Conservation (phyloP, 1,139 yeast genomes). For the Hyphopichia fennica region DNA sequence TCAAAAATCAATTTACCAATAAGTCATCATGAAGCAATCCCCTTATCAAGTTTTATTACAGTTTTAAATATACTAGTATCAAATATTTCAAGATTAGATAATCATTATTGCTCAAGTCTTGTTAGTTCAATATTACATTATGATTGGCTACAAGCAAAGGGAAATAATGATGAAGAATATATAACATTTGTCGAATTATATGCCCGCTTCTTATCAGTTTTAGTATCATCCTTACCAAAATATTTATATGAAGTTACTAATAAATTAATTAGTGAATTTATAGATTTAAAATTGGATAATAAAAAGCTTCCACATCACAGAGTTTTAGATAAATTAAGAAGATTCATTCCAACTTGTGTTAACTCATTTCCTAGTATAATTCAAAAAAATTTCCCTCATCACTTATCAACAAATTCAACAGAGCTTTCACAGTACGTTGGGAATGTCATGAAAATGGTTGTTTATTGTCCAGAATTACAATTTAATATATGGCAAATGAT, state of each 20-base stretch:
- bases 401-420: slow-evolving; percentile 53
- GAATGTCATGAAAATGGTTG: slow-evolving; percentile 58
- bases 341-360: slow-evolving; percentile 79
- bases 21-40: slow-evolving; percentile 34
- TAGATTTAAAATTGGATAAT: slow-evolving; percentile 13
- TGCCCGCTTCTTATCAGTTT: slow-evolving; percentile 69
- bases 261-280: slow-evolving; percentile 62
- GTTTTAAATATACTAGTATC: slow-evolving; percentile 34
- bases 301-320: slow-evolving; percentile 53
- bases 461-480: slow-evolving; percentile 74
- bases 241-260: slow-evolving; percentile 84
- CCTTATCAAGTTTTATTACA: slow-evolving; percentile 34
- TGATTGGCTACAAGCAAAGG: slow-evolving; percentile 54
- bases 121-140: slow-evolving; percentile 38
- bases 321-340: slow-evolving; percentile 60
- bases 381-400: slow-evolving; percentile 73
- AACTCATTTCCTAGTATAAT: slow-evolving; percentile 62
- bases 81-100: slow-evolving; percentile 42
- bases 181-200: slow-evolving; percentile 47
- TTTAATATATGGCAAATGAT: slow-evolving; percentile 77
- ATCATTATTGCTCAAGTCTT: slow-evolving; percentile 30
- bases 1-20: slow-evolving; percentile 37
- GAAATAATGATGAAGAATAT: slow-evolving; percentile 21
- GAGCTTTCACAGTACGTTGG: slow-evolving; percentile 62
- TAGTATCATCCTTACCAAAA: slow-evolving; percentile 84